Base-by-base conservation (phyloP, 306 rosid genomes). In the Dicorynia guianensis region DNA sequence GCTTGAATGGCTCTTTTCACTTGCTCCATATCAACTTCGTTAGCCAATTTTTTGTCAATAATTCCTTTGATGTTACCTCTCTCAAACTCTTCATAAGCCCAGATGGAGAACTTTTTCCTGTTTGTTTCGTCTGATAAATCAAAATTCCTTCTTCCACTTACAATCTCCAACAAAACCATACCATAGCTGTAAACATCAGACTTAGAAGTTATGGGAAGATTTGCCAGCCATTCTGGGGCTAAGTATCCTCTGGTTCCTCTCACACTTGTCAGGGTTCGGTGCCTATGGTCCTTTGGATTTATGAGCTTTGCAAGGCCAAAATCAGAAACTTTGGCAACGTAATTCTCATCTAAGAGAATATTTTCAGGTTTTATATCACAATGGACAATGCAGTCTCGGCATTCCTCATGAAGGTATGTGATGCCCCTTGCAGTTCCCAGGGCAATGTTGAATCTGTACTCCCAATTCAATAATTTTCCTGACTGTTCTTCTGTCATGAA, bases 361-460 rank as follows among this genome's bases (percentile, higher is more conserved):
- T 92, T 93, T 78, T 88, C 96, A 4, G 96, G 97, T 47, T 93
- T 93, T 72, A 93, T 89, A 72, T 93, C 93, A 77, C 97, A 93
- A 64, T 93, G 97, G 53, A 93, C 89, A 57, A 93, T 93, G 89
- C 96, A 88, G 81, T 90, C 89, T 19, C 89, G 89, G 54, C 97
- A 93, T 76, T 93, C 96, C 77, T 93, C 97, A 11, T 93, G 96
- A 67, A 93, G 96, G 80, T 93, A 93, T 40, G 96, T 87, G 74
- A 93, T 80, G 49, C 93, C 97, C 84, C 85, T 86, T 43, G 97
- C 96, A 60, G 97, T 91, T 18, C 96, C 96, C 0, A 88, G 82
- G 25, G 92, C 93, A 39, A 90, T 78, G 79, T 81, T 84, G 80
- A 88, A 93, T 6, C 96, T 81, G 33, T 75, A 71, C 57, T 79